Base-by-base conservation (phyloP, 2,329 filamentous ascomycete genomes). In the Penicillium concentricum region DNA sequence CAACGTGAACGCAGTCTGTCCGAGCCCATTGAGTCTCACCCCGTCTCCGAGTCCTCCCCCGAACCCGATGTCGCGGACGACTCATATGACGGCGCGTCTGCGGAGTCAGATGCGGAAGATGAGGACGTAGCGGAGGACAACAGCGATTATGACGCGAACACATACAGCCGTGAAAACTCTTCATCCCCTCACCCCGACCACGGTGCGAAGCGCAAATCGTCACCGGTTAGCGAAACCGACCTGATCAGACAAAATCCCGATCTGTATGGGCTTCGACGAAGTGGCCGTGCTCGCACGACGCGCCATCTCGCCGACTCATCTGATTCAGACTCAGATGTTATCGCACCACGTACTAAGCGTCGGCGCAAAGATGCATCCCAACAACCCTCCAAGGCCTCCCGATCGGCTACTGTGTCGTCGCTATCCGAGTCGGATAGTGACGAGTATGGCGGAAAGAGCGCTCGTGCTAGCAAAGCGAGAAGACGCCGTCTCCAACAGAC, bases 161-260 rank as follows among this genome's bases (percentile, higher is more conserved):
- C 78, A 61, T 84, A 76, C 70, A 77, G 78, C 49, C 81, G 82
- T 59, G 82, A 82, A 63, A 79, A 82, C 68, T 90, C 87, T 63
- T 85, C 85, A 69, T 94, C 91, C 45, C 83, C 86, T 67, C 87
- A 87, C 67, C 90, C 88, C 42, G 83, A 82, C 61, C 83, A 86
- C 70, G 84, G 83, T 48, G 76, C 82, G 59, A 96, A 96, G 81
- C 88, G 92, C 63, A 86, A 76, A 89, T 90, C 77, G 76, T 81
- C 63, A 74, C 81, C 70, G 72, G 75, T 84, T 37, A 86, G 88
- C 50, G 90, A 94, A 67, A 88, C 94, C 57, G 87, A 92, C 45
- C 92, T 87, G 70, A 96, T 97, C 67, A 84, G 88, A 68, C 89
- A 91, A 70, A 96, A 99, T 69, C 94, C 94, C 43, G 92, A 96